Evolutionary conservation across 352 stramenopile genomes (phyloP).

Genomic region (Phytophthora foliorum): DNA sequence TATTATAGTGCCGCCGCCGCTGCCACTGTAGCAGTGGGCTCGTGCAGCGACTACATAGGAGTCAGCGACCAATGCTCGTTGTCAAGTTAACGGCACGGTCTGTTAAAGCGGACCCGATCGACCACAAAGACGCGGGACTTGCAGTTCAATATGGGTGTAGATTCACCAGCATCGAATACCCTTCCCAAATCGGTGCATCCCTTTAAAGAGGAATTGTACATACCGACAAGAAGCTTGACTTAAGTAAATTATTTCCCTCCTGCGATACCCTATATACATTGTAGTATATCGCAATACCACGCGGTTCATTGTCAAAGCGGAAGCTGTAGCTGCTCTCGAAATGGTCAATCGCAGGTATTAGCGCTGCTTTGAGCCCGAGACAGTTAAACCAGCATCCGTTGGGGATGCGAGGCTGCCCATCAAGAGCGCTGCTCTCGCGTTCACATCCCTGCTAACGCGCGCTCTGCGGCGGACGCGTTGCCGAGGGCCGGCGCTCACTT

Average conservation of each 20-base stretch:
- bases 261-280: too few relatives aligned
- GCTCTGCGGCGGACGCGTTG: not conserved
- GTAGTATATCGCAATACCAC: too few relatives aligned
- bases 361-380: slow-evolving; percentile 1
- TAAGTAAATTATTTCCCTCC: too few relatives aligned
- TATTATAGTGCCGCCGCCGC: too few relatives aligned
- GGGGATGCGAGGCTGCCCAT: not conserved
- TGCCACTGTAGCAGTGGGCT: too few relatives aligned
- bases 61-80: not conserved
- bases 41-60: too few relatives aligned
- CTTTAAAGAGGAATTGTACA: not conserved
- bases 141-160: not conserved
- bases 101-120: not conserved
- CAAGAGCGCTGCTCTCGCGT: too few relatives aligned
- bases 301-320: too few relatives aligned
- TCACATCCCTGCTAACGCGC: not conserved
- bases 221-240: too few relatives aligned
- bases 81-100: not conserved
- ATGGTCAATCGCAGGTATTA: not conserved
- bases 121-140: not conserved
- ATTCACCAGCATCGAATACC: not conserved
- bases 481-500: not conserved
- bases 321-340: too few relatives aligned
- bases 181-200: not conserved
- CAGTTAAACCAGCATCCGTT: slow-evolving; percentile 8